phyloP scores from a whole-genome alignment of 805 yeast genomes.

The Yamadazyma tumulicola region DNA sequence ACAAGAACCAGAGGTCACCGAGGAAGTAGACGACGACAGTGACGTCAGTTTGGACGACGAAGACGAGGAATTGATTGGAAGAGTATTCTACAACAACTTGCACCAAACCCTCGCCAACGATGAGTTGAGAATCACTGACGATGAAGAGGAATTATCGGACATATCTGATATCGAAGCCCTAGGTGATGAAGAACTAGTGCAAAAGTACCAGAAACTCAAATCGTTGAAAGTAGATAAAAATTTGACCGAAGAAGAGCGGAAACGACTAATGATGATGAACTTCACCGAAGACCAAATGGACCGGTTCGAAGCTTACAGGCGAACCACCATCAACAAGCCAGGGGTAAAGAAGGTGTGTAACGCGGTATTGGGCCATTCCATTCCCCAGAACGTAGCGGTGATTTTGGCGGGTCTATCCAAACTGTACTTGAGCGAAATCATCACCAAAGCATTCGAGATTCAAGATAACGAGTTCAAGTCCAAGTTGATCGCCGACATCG shows the following conservation, averaged over 20 bases:
- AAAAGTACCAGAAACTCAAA: constrained; percentile 25
- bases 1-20: no score
- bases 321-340: constrained; percentile 59
- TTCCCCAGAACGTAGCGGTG: constrained; percentile 75
- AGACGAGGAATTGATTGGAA: constrained; percentile 43
- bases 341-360: constrained; percentile 80
- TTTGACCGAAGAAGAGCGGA: constrained; percentile 50
- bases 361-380: constrained; percentile 72
- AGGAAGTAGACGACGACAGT: constrained; percentile 15
- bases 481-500: constrained; percentile 31
- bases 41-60: constrained; percentile 44
- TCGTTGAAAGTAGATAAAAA: constrained; percentile 27
- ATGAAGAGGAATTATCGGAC: constrained; percentile 17
- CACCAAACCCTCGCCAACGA: constrained; percentile 11
- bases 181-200: constrained; percentile 33
- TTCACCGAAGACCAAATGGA: constrained; percentile 82
- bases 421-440: constrained; percentile 84
- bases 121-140: constrained; percentile 18
- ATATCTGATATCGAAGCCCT: constrained; percentile 18
- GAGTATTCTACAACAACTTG: constrained; percentile 33
- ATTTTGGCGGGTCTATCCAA: constrained; percentile 84
- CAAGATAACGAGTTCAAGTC: constrained; percentile 55
- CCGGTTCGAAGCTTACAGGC: constrained; percentile 79
- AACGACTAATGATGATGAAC: constrained; percentile 62
- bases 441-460: constrained; percentile 74